Evolutionary conservation across 306 rosid genomes (phyloP).

Genomic region (Argentina anserina): DNA sequence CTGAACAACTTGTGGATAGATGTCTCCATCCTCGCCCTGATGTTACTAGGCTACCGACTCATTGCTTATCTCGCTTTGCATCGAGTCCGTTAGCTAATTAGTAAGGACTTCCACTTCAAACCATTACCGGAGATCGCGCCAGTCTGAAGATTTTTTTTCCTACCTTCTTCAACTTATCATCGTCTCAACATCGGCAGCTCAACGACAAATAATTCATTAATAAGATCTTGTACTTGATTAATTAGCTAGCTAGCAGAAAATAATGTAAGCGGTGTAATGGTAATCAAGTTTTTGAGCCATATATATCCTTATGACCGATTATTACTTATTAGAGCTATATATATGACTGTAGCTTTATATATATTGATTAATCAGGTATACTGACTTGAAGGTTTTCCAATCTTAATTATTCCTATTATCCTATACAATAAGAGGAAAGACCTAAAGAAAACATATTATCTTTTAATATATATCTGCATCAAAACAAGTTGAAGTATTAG

Average conservation of each 20-base stretch:
- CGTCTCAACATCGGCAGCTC: neutral
- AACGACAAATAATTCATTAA: slow-evolving; percentile 24
- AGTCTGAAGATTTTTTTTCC: slow-evolving; percentile 44
- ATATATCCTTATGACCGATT: slow-evolving; percentile 3
- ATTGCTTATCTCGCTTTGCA: slow-evolving; percentile 81
- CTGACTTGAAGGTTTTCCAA: neutral
- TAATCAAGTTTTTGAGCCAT: neutral
- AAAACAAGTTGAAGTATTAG: neutral
- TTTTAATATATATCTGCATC: neutral
- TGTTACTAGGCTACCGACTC: slow-evolving; percentile 83
- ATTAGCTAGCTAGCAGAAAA: neutral
- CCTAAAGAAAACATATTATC: neutral
- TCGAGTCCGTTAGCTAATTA: slow-evolving; percentile 55
- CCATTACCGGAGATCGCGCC: slow-evolving; percentile 1
- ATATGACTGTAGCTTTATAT: neutral
- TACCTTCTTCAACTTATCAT: slow-evolving; percentile 43
- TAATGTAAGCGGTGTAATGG: neutral
- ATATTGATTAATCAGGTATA: neutral
- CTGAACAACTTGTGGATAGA: slow-evolving; percentile 74
- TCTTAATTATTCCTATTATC: neutral
- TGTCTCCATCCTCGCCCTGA: slow-evolving; percentile 71
- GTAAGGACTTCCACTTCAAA: neutral
- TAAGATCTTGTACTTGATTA: neutral
- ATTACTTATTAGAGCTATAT: slow-evolving; percentile 4
- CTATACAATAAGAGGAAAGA: neutral